Evolutionary conservation across 371 early-diverging fungal genomes (phyloP), one percentile per base, ranked within the genome.

Genomic region (Thermomucor indicae-seudaticae): DNA sequence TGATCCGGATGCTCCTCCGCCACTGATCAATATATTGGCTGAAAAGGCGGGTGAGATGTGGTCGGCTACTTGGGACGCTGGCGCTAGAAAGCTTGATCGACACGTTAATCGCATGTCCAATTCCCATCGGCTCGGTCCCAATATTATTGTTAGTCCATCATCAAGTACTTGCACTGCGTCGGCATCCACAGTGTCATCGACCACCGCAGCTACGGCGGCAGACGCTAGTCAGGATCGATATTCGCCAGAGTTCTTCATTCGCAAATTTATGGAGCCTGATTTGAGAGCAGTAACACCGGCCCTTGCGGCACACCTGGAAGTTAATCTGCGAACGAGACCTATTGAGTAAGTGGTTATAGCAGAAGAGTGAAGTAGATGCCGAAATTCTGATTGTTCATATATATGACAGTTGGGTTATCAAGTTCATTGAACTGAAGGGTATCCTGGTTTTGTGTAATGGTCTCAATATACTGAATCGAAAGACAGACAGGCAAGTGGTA

Each of bases 391-490:
- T 53, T 34, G 14, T 32, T 40, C 8, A 17, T 35, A 25, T 49
- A 52, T 54, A 25, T 42, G 10, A n/a, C 55, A 74, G 75, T 34
- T 75, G 75, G 75, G 65, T 75, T 17, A 53, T 64, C 49, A 66
- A 64, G 24, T 88, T 89, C 63, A 80, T 88, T 35, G 81, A 88
- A 45, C 67, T 80, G 14, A 79, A 84, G 57, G 89, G 89, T 1
- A 50, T 85, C 3, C 72, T 76, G 30, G 75, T 80, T 1, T 57
- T 88, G 30, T 68, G 80, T 2, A 75, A 76, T 40, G 76, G 77
- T 17, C 63, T 86, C 28, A 67, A 66, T 6, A 64, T 60, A 22
- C 44, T 88, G 20, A 85, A 74, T 28, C 56, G 31, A 6, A 39
- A 67, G 23, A 28, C 58, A 17, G 68, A 67, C 14, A 55, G 70